These are phyloP conservation scores for Hypoxylon perforatum DNA, from an alignment of 495 filamentous ascomycete genomes.

Conservation along the genomic window DNA sequence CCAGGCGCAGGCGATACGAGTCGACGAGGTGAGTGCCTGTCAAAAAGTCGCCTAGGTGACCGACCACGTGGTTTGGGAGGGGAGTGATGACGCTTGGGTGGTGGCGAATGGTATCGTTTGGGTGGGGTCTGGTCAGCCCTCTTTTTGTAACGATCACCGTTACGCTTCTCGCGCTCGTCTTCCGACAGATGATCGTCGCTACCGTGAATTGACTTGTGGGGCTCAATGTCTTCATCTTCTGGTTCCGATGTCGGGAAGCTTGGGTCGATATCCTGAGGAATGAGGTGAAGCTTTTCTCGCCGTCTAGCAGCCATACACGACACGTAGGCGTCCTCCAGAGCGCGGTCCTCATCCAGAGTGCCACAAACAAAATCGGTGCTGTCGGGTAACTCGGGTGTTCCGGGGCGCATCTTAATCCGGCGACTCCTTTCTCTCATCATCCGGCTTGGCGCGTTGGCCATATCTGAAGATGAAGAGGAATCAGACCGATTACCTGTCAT, in stretches of 20 bases:
- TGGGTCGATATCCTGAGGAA: constrained; percentile 96
- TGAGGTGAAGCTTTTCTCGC: constrained; percentile 77
- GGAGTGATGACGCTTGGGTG: constrained; percentile 58
- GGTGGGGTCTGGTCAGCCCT: constrained; percentile 51
- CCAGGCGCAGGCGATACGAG: constrained; percentile 71
- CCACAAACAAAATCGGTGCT: constrained; percentile 98
- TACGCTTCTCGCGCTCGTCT: constrained; percentile 54
- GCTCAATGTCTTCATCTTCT: constrained; percentile 79
- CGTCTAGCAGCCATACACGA: constrained; percentile 84
- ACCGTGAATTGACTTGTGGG: constrained; percentile 61
- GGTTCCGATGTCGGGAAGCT: constrained; percentile 95
- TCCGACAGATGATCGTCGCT: constrained; percentile 70
- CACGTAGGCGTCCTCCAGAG: constrained; percentile 91
- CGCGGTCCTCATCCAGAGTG: constrained; percentile 93
- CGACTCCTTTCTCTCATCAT: constrained; percentile 43
- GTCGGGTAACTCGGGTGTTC: constrained; percentile 88
- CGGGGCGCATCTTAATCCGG: constrained; percentile 70
- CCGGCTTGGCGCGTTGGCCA: constrained; percentile 30
- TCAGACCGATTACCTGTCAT: constrained; percentile 52
- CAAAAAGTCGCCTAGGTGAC: constrained; percentile 70
- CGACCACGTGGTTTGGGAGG: constrained; percentile 59
- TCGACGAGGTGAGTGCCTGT: constrained; percentile 74
- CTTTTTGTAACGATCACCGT: constrained; percentile 51
- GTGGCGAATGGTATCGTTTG: constrained; percentile 58
- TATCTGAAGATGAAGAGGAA: constrained; percentile 48